Percentiles rank a stretch among this genome's conserved stretches.
Evolutionary conservation across 176 grass and related monocot genomes (phyloP).

Genomic region (Oryza glaberrima): DNA sequence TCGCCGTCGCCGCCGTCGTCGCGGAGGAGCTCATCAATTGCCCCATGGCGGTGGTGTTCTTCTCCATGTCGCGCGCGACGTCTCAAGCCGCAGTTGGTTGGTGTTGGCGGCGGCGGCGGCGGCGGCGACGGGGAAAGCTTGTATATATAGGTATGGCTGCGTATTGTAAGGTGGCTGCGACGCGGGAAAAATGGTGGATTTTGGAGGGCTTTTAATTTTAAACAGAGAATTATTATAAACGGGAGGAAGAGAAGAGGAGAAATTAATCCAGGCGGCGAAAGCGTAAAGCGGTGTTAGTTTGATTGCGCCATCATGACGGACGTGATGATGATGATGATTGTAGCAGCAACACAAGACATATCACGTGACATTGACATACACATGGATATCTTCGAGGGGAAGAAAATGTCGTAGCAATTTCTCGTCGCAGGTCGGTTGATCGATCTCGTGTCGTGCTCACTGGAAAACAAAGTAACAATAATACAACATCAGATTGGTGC

Average conservation of each 20-base stretch:
- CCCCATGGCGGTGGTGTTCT: background rate
- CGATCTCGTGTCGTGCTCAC: too few species aligned
- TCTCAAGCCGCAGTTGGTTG: background rate
- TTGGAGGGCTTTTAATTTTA: background rate
- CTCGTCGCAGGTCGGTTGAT: too few species aligned
- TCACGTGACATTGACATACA: too few species aligned
- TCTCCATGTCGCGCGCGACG: constrained; percentile 15
- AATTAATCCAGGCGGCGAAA: background rate
- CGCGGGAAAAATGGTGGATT: background rate
- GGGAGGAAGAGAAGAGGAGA: background rate
- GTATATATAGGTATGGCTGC: too few species aligned
- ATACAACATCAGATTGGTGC: too few species aligned
- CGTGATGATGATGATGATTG: background rate
- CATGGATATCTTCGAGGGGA: too few species aligned
- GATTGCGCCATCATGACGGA: background rate
- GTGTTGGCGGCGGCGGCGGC: background rate
- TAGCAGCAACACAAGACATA: background rate
- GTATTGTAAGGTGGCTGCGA: too few species aligned
- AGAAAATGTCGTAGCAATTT: too few species aligned
- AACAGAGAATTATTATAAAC: background rate
- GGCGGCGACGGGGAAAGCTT: background rate
- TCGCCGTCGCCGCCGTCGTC: background rate
- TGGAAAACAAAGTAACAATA: too few species aligned
- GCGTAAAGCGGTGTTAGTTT: background rate
- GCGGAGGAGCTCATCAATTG: background rate